Percentiles rank a stretch among this genome's conserved stretches.
phyloP scores from a whole-genome alignment of 345 rosid genomes.

The Raphanus sativus region DNA sequence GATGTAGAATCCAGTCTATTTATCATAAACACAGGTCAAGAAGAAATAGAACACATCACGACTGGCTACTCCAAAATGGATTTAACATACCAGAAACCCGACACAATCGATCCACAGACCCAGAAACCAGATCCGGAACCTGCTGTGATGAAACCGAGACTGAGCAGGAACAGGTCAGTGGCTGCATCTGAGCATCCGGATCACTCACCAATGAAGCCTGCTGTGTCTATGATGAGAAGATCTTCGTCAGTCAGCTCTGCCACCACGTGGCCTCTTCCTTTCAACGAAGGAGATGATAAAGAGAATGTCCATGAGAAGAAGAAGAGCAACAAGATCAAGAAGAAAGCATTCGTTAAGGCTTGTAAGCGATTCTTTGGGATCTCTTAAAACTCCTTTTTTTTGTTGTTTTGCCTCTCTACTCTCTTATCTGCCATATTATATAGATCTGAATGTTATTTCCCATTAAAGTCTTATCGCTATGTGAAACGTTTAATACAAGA shows the following conservation, averaged over 20 bases:
- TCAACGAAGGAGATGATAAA: conserved; percentile 23
- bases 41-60: conserved; percentile 8
- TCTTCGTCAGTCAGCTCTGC: conserved; percentile 67
- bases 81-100: conserved; percentile 2
- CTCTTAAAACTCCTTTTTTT: conserved; percentile 26
- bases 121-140: conserved; percentile 22
- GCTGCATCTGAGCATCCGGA: conserved; percentile 43
- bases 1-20: no score
- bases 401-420: not conserved
- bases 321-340: conserved; percentile 42
- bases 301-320: conserved; percentile 39
- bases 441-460: conserved; percentile 19
- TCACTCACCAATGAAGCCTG: conserved; percentile 53
- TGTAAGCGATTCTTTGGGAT: conserved; percentile 76
- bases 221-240: conserved; percentile 73
- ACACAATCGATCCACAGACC: conserved; percentile 15
- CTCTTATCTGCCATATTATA: conserved; percentile 3
- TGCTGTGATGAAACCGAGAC: conserved; percentile 21
- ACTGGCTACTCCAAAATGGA: conserved; percentile 41
- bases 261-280: conserved; percentile 46
- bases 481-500: conserved; percentile 16
- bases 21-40: not conserved
- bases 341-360: conserved; percentile 60
- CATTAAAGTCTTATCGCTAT: not conserved
- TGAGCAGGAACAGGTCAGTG: conserved; percentile 65